Evolutionary conservation across 768 basidiomycete species (phyloP), one percentile per base, ranked within the genome.

Genomic region (Sporobolomyces roseus): DNA sequence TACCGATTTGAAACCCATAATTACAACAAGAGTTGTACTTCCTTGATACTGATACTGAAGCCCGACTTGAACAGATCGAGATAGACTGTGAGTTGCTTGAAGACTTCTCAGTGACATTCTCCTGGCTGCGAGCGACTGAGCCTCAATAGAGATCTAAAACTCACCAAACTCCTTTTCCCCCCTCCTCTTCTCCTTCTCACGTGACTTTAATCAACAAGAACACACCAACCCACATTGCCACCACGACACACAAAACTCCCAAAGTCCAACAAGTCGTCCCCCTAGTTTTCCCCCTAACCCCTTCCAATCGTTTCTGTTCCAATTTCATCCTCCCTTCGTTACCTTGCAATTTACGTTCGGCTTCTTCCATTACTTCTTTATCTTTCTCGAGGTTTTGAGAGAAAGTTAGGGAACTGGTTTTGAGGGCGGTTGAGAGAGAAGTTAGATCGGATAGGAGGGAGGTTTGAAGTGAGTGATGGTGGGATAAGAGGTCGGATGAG

Each of bases 401-500:
- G 77, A 97, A 93, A 74, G 91, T 85, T 0, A 87, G 77, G 0
- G 91, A 87, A 72, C 94, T 94, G 29, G 85, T 82, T 74, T 89
- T 90, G 56, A 98, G 85, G 76, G 92, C 91, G 14, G 85, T 81
- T 1, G 91, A 91, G 93, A 98, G 97, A 63, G 85, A 78, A 1
- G 86, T 86, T 30, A 93, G 84, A 74, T 90, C 87, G 13, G 81
- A 81, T 0, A 88, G 83, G 53, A 93, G 84, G 29, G 89, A 85
- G 58, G 90, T 84, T 30, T 93, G 91, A 12, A 74, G 56, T 0
- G 70, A n/a, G 52, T 69, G 65, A 65, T 76, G 75, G 60, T 75
- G 74, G 0, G 63, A 59, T 19, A 75, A 41, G 13, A 76, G 70
- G 61, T 71, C 61, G 14, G 56, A 35, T 21, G 60, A 30, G 0